Conservation (phyloP, 208 protist genomes). For the Acanthamoeba triangularis region DNA sequence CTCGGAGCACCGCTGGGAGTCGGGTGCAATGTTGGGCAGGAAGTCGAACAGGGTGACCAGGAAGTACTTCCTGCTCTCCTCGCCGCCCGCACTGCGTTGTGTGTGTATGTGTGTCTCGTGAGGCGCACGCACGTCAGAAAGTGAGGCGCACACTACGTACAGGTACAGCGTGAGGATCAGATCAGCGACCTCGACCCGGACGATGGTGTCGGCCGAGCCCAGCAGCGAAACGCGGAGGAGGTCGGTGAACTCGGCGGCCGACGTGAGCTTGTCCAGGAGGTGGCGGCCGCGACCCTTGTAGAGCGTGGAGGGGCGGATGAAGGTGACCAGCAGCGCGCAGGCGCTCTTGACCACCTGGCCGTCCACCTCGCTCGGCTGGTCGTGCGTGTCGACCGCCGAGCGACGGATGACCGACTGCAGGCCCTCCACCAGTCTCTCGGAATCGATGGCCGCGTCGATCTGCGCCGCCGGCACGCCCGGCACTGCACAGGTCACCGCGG, state of each 20-base stretch:
- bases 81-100: not conserved
- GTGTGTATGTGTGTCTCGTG: no score
- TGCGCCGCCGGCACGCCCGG: not conserved
- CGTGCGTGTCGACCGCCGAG: not conserved
- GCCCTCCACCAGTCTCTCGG: not conserved
- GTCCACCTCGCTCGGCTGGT: slow-evolving; percentile 12
- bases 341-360: slow-evolving; percentile 27
- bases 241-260: not conserved
- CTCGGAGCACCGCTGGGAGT: slow-evolving; percentile 15
- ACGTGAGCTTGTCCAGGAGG: slow-evolving; percentile 21
- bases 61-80: not conserved
- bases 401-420: slow-evolving; percentile 21
- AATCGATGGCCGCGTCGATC: slow-evolving; percentile 50
- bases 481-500: not conserved
- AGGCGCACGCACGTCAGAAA: not conserved
- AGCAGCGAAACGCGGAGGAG: not conserved
- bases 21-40: slow-evolving; percentile 34
- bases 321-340: not conserved
- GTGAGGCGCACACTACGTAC: not conserved
- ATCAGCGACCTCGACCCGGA: slow-evolving; percentile 16
- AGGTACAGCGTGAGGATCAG: not conserved
- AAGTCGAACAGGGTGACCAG: slow-evolving; percentile 27
- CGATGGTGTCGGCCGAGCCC: not conserved
- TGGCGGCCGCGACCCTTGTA: not conserved
- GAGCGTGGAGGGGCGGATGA: not conserved